Base-by-base conservation (phyloP, 2,329 filamentous ascomycete species). In the Orbilia quercus region DNA sequence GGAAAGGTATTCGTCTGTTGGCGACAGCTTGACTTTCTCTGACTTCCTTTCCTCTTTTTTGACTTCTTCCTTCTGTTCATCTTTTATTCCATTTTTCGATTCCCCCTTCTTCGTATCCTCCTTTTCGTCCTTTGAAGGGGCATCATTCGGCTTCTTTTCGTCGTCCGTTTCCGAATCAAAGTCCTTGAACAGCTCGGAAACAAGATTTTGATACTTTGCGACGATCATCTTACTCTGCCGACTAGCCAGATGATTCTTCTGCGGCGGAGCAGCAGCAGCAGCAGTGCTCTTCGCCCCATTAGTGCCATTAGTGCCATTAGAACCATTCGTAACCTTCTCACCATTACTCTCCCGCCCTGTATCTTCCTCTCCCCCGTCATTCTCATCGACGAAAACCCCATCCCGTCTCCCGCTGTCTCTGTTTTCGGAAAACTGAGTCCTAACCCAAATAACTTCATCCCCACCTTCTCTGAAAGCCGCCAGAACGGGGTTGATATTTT, bases 371-470 rank as follows among this genome's bases (percentile, higher is more conserved):
- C 74, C 80, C 80, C 53, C 16, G 0, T 48, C 58, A 2, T 34
- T 45, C 6, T 65, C 54, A 82, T 79, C 54, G 84, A 78, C 76
- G 82, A 77, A 76, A 81, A 78, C 78, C 83, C 81, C 75, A 82
- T 82, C 53, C 84, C 84, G 28, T 81, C 83, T 12, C 82, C 81
- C 40, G 81, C 80, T 58, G 85, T 86, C 82, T 31, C 89, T 85
- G 31, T 85, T 84, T n/a, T 83, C 82, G 59, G 88, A 86, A 78
- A 90, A 95, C 75, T 90, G 84, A 44, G 90, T 92, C 66, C 89
- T 89, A 28, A 96, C 86, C 93, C 93, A 98, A 77, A 98, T 88
- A 28, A 98, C 86, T 78, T 88, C 85, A 38, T 88, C 85, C 25
- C 89, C 89, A 23, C 85, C 84, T 51, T 85, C 83, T 75, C 94